A percentile compares a stretch with the other conserved stretches of the same genome.
These are phyloP conservation scores for Grigorovia transvaalensis DNA, from an alignment of 805 yeast species.

Conservation along the genomic window DNA sequence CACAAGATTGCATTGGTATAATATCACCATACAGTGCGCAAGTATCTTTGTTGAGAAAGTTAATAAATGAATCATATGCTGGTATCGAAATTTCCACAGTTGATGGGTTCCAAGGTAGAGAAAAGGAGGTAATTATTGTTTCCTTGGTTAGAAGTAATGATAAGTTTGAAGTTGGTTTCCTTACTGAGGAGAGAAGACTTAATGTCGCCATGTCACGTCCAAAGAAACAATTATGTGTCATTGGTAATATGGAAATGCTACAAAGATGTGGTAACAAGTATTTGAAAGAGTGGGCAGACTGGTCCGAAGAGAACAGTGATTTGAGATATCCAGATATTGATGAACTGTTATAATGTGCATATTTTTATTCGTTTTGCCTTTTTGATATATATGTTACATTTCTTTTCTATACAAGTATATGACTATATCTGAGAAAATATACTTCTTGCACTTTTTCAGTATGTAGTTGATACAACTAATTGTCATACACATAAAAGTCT, in stretches of 20 bases:
- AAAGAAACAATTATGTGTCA: constrained; percentile 68
- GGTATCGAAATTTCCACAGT: constrained; percentile 74
- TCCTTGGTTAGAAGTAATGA: constrained; percentile 77
- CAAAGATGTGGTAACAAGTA: constrained; percentile 33
- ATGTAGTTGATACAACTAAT: too few relatives aligned
- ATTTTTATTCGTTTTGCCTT: too few relatives aligned
- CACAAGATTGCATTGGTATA: constrained; percentile 56
- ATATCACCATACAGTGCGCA: constrained; percentile 91
- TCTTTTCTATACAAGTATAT: background rate
- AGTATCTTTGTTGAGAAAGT: constrained; percentile 47
- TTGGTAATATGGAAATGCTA: constrained; percentile 78
- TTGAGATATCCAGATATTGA: constrained; percentile 53
- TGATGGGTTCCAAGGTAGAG: constrained; percentile 96
- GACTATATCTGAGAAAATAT: background rate
- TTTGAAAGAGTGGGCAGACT: constrained; percentile 54
- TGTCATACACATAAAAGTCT: constrained; percentile 27
- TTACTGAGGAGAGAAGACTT: constrained; percentile 65
- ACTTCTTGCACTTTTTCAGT: background rate
- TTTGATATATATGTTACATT: background rate
- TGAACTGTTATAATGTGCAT: constrained; percentile 18
- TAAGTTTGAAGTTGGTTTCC: constrained; percentile 63
- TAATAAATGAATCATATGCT: constrained; percentile 32
- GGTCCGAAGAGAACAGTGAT: constrained; percentile 60
- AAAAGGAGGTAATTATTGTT: constrained; percentile 75
- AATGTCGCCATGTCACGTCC: constrained; percentile 94